Conservation (phyloP, 371 early-diverging fungal genomes). For the Actinomortierella ambigua region DNA sequence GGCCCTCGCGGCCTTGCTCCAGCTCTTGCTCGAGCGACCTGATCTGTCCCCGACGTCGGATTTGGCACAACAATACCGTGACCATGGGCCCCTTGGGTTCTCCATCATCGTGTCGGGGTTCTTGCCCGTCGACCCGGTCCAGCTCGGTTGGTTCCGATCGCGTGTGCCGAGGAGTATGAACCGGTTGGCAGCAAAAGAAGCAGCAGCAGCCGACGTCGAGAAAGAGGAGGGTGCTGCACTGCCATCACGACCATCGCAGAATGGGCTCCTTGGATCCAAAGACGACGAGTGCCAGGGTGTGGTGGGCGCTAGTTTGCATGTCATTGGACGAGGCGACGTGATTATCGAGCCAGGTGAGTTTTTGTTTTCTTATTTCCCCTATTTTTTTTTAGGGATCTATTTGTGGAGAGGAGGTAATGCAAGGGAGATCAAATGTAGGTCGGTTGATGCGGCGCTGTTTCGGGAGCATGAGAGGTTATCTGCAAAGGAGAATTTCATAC, state of each 20-base stretch:
- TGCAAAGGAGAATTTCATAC: too few species aligned
- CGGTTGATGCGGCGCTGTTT: too few species aligned
- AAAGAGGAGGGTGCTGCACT: background rate
- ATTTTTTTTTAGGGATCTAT: too few species aligned
- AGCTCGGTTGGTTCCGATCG: conserved; percentile 47
- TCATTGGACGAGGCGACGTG: conserved; percentile 60
- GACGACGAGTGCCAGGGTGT: conserved; percentile 42
- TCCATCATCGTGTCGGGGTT: conserved; percentile 69
- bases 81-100: conserved; percentile 62
- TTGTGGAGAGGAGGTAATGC: too few species aligned
- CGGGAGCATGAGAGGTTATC: too few species aligned
- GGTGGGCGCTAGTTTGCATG: conserved; percentile 64
- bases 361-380: background rate
- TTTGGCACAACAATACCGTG: too few species aligned
- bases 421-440: too few species aligned
- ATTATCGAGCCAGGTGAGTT: conserved; percentile 34
- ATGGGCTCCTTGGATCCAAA: too few species aligned
- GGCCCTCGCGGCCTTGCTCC: conserved; percentile 66
- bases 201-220: background rate
- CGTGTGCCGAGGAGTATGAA: conserved; percentile 11
- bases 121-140: conserved; percentile 51
- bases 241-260: too few species aligned
- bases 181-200: background rate
- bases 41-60: too few species aligned
- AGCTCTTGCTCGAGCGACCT: conserved; percentile 50